Conservation (phyloP, 2,329 filamentous ascomycete genomes). For the Cercospora janseana region DNA sequence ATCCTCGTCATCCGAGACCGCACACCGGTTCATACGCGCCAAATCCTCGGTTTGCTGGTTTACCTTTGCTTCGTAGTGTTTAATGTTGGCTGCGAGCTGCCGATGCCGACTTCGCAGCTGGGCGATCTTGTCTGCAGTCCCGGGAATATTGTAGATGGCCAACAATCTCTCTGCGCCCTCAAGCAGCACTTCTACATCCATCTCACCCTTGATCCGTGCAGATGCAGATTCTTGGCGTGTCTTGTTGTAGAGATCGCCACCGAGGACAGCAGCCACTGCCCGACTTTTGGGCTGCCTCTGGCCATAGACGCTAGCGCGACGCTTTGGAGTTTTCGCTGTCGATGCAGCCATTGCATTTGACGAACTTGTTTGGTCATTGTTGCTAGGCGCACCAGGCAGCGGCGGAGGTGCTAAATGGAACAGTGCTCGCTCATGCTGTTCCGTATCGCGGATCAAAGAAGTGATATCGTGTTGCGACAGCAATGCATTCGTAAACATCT, state of each 20-base stretch:
- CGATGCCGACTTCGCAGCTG: slow-evolving; percentile 68
- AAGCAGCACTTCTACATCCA: slow-evolving; percentile 83
- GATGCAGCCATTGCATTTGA: slow-evolving; percentile 15
- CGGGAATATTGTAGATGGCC: slow-evolving; percentile 78
- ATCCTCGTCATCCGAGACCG: slow-evolving; percentile 28
- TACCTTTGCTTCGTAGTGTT: slow-evolving; percentile 77
- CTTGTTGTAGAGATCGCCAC: slow-evolving; percentile 79
- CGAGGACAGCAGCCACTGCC: slow-evolving; percentile 84
- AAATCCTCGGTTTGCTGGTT: slow-evolving; percentile 72
- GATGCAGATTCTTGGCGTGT: slow-evolving; percentile 62
- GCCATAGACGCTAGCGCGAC: slow-evolving; percentile 51
- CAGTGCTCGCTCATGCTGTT: slow-evolving; percentile 87
- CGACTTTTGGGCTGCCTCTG: slow-evolving; percentile 64
- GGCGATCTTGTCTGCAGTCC: slow-evolving; percentile 73
- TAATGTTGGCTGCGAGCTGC: slow-evolving; percentile 69
- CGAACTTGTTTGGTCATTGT: slow-evolving; percentile 38
- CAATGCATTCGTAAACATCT: slow-evolving; percentile 91
- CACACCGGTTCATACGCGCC: slow-evolving; percentile 64
- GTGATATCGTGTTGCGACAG: slow-evolving; percentile 85
- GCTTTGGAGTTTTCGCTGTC: slow-evolving; percentile 25
- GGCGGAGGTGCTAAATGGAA: slow-evolving; percentile 82
- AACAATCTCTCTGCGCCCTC: slow-evolving; percentile 87
- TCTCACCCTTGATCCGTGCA: slow-evolving; percentile 58
- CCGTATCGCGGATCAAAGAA: slow-evolving; percentile 88
- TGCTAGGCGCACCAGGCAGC: slow-evolving; percentile 44